phyloP scores from a whole-genome alignment of 2,329 filamentous ascomycete species.

The Phaeophleospora eucalypticola region DNA sequence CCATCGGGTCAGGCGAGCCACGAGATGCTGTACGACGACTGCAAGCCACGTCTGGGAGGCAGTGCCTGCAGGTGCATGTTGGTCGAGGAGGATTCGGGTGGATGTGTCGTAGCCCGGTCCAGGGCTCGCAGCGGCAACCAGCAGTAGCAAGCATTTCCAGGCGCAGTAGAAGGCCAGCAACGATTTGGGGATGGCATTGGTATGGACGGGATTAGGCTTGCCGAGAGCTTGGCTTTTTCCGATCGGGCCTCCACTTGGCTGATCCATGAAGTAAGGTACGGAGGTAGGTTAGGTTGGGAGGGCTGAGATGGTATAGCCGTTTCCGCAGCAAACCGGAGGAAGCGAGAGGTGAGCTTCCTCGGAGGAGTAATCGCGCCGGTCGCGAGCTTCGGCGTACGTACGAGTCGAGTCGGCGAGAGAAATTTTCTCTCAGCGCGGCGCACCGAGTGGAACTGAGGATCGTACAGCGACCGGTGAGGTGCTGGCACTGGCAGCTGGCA shows the following conservation, averaged over 20 bases:
- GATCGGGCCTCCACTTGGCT: not conserved
- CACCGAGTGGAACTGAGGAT: too few species aligned
- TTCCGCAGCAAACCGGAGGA: too few species aligned
- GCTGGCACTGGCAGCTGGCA: too few species aligned
- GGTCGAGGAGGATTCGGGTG: constrained; percentile 50
- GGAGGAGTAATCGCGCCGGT: too few species aligned
- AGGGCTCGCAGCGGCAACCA: constrained; percentile 55
- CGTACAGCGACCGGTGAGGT: too few species aligned
- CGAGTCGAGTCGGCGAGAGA: too few species aligned
- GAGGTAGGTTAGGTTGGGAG: too few species aligned
- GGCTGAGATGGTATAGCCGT: too few species aligned
- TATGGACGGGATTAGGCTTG: constrained; percentile 6
- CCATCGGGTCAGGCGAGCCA: constrained; percentile 66
- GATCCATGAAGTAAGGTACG: not conserved
- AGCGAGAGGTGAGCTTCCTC: too few species aligned
- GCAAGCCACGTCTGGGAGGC: constrained; percentile 20
- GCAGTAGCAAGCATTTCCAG: constrained; percentile 67
- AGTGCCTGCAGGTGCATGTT: constrained; percentile 4
- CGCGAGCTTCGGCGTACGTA: too few species aligned
- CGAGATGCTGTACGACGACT: constrained; percentile 35
- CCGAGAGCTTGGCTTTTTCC: not conserved
- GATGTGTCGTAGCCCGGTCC: constrained; percentile 76
- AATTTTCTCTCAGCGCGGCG: too few species aligned
- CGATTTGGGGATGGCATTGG: constrained; percentile 8
- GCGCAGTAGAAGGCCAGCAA: constrained; percentile 44